Evolutionary conservation across 208 protist genomes (phyloP).

Genomic region (Tetramitus jugosus): DNA sequence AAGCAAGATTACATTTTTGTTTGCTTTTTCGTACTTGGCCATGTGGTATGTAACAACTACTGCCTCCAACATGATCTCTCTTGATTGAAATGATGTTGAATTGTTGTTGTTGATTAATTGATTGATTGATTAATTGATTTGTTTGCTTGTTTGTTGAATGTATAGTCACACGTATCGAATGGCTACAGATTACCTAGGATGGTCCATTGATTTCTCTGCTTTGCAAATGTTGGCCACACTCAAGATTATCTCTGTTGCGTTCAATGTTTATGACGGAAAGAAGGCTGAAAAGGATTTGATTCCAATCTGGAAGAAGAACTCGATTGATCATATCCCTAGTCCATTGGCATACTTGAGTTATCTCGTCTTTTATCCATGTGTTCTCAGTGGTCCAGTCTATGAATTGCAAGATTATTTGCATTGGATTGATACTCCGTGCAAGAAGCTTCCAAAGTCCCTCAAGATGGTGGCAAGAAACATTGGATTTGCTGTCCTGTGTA

Average conservation of each 20-base stretch:
- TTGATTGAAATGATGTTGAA: no score
- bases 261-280: slow-evolving; percentile 44
- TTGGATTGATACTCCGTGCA: slow-evolving; percentile 17
- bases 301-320: slow-evolving; percentile 27
- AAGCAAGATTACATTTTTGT: not conserved
- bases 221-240: slow-evolving; percentile 53
- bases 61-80: no score
- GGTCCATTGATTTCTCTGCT: slow-evolving; percentile 47
- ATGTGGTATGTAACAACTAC: not conserved
- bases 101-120: no score
- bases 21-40: not conserved
- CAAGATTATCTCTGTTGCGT: slow-evolving; percentile 45
- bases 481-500: not conserved
- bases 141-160: not conserved
- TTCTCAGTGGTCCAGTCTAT: slow-evolving; percentile 47
- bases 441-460: not conserved
- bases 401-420: slow-evolving; percentile 45
- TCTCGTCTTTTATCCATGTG: slow-evolving; percentile 44
- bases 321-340: slow-evolving; percentile 38
- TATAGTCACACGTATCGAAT: slow-evolving; percentile 46
- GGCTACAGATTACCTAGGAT: slow-evolving; percentile 49
- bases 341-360: slow-evolving; percentile 47
- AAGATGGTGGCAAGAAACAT: not conserved
- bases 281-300: not conserved
- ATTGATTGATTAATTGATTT: no score